Conservation (phyloP, 2,329 filamentous ascomycete species). For the Bipolaris bicolor region DNA sequence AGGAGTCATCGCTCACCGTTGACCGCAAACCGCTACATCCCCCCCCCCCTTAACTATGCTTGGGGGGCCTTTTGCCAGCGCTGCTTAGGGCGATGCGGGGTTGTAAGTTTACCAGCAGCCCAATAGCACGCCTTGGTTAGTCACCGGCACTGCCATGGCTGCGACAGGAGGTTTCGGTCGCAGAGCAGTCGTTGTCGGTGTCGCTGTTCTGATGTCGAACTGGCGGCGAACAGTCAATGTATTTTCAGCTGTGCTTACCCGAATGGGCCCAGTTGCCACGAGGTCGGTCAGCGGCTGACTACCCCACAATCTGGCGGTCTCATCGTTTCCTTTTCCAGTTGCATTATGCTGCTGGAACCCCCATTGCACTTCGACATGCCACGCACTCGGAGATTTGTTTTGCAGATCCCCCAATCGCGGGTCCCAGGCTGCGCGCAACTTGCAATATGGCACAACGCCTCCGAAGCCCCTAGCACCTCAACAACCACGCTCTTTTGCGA, state of each 20-base stretch:
- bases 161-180: background rate
- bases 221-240: constrained; percentile 2
- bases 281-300: constrained; percentile 21
- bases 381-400: constrained; percentile 16
- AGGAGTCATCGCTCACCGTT: background rate
- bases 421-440: constrained; percentile 3
- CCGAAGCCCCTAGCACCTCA: constrained; percentile 4
- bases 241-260: constrained; percentile 20
- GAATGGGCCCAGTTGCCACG: constrained; percentile 17
- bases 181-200: background rate
- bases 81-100: background rate
- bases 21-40: background rate
- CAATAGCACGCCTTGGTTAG: background rate
- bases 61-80: background rate
- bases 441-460: background rate
- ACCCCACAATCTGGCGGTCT: constrained; percentile 27
- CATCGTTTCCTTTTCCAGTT: constrained; percentile 21
- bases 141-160: background rate
- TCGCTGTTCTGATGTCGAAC: background rate
- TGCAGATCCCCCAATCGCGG: constrained; percentile 7
- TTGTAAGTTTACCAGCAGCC: background rate
- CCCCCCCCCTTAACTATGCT: background rate
- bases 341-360: constrained; percentile 17
- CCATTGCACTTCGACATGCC: constrained; percentile 12
- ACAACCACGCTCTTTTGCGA: constrained; percentile 7